A percentile compares a stretch with the other conserved stretches of the same genome.
Conservation (phyloP, 2,329 filamentous ascomycete species). For the Rosellinia necatrix region DNA sequence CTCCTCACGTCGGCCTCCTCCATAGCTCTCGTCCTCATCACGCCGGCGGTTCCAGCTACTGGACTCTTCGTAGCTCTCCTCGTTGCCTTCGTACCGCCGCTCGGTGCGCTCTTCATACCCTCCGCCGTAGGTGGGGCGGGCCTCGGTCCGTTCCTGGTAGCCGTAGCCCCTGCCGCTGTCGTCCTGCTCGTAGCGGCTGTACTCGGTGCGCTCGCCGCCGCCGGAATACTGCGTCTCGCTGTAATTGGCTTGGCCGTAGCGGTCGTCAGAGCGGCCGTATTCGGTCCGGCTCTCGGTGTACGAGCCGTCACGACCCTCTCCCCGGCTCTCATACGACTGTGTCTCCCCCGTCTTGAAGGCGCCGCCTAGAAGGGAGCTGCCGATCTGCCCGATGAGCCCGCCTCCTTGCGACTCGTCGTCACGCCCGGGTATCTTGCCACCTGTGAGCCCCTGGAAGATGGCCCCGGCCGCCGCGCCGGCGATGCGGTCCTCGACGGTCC, state of each 20-base stretch:
- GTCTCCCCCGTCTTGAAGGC: conserved; percentile 61
- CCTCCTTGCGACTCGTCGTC: conserved; percentile 65
- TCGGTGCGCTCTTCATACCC: conserved; percentile 54
- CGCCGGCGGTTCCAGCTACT: conserved; percentile 34
- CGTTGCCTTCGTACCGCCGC: conserved; percentile 50
- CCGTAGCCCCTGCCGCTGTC: conserved; percentile 54
- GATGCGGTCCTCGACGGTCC: conserved; percentile 60
- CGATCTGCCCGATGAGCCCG: conserved; percentile 71
- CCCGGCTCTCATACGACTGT: conserved; percentile 56
- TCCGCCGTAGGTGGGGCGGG: conserved; percentile 16
- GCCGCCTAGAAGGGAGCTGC: conserved; percentile 68
- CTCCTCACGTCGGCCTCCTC: conserved; percentile 29
- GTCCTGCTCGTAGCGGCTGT: conserved; percentile 65
- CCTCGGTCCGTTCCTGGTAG: conserved; percentile 43
- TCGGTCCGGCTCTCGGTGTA: conserved; percentile 66
- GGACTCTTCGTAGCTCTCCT: conserved; percentile 38
- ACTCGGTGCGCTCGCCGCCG: conserved; percentile 63
- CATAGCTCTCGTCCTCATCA: conserved; percentile 35
- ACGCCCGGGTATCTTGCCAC: conserved; percentile 43
- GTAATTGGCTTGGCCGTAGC: conserved; percentile 65
- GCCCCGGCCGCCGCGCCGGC: conserved; percentile 59
- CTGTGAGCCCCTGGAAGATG: conserved; percentile 62
- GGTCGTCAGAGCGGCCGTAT: conserved; percentile 60
- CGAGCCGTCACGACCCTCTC: conserved; percentile 62
- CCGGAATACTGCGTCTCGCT: conserved; percentile 61